Evolutionary conservation across 73 alveolate species (phyloP).

Genomic region (Paramecium sexaurelia): DNA sequence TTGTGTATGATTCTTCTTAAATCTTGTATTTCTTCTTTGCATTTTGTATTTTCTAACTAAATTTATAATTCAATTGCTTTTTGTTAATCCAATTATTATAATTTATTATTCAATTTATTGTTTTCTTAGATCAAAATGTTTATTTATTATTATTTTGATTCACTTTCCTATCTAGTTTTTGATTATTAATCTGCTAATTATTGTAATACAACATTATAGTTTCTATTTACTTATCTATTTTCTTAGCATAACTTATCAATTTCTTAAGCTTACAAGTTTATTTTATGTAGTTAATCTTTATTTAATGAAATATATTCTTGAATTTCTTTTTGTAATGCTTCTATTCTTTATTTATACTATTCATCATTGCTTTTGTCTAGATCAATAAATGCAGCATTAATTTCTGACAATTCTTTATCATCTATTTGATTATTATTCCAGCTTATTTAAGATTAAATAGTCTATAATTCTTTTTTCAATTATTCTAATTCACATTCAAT

Average conservation of each 20-base stretch:
- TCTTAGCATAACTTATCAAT: not conserved
- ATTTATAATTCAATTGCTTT: not conserved
- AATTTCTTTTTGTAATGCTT: slow-evolving; percentile 24
- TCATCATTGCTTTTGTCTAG: slow-evolving; percentile 39
- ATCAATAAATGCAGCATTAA: slow-evolving; percentile 10
- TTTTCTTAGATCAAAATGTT: not conserved
- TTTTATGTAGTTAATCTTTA: slow-evolving; percentile 29
- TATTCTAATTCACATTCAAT: slow-evolving; percentile 29
- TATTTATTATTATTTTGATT: not conserved
- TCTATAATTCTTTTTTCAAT: slow-evolving; percentile 14
- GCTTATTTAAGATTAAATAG: not conserved
- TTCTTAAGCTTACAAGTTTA: not conserved
- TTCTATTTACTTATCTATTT: slow-evolving; percentile 45
- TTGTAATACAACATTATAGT: not conserved
- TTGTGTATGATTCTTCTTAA: not conserved
- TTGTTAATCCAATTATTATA: not conserved
- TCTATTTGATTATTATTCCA: slow-evolving; percentile 24
- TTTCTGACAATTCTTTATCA: slow-evolving; percentile 10
- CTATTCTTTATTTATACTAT: slow-evolving; percentile 38
- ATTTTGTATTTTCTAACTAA: slow-evolving; percentile 13
- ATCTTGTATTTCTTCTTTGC: not conserved
- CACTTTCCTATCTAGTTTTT: slow-evolving; percentile 21
- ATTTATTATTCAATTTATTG: not conserved
- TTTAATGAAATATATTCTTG: not conserved
- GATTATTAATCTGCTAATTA: slow-evolving; percentile 39